These are phyloP conservation scores for Olyra latifolia DNA, from an alignment of 176 grass and related monocot species.

Conservation along the genomic window DNA sequence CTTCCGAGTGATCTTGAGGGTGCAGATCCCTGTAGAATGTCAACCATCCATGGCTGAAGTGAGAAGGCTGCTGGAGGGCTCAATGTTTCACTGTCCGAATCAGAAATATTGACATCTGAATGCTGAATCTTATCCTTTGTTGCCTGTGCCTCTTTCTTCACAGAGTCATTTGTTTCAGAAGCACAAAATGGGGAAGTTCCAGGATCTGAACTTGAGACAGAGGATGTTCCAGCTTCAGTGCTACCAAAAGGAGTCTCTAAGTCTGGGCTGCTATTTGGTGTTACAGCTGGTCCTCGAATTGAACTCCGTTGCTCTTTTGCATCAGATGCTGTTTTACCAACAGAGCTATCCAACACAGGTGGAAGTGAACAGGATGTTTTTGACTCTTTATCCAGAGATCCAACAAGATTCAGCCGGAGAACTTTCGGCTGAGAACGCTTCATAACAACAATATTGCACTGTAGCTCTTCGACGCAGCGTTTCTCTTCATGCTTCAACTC, in stretches of 20 bases:
- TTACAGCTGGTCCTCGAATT: slow-evolving; percentile 82
- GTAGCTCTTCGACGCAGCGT: slow-evolving; percentile 84
- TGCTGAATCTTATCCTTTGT: slow-evolving; percentile 52
- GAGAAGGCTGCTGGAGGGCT: slow-evolving; percentile 65
- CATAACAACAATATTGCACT: slow-evolving; percentile 98
- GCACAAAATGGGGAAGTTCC: slow-evolving; percentile 79
- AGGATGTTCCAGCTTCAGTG: slow-evolving; percentile 89
- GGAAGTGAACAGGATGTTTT: slow-evolving; percentile 37
- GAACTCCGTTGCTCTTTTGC: slow-evolving; percentile 53
- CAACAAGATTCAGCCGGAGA: slow-evolving; percentile 89
- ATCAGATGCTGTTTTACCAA: slow-evolving; percentile 43
- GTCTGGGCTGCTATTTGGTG: slow-evolving; percentile 90
- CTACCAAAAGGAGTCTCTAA: slow-evolving; percentile 73
- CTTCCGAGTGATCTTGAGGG: slow-evolving; percentile 49
- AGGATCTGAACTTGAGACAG: slow-evolving; percentile 96
- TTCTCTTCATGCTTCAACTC: slow-evolving; percentile 97
- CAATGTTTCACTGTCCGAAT: slow-evolving; percentile 76
- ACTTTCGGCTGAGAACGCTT: slow-evolving; percentile 97
- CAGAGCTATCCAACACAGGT: slow-evolving; percentile 34
- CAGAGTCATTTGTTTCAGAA: slow-evolving; percentile 59
- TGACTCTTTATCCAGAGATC: slow-evolving; percentile 76
- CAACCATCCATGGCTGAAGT: slow-evolving; percentile 81
- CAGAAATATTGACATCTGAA: slow-evolving; percentile 63
- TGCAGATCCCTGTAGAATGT: slow-evolving; percentile 56
- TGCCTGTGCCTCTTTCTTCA: slow-evolving; percentile 62